phyloP scores from a whole-genome alignment of 225 moss, liverwort and hornwort species.

The Sphagnum contortum region DNA sequence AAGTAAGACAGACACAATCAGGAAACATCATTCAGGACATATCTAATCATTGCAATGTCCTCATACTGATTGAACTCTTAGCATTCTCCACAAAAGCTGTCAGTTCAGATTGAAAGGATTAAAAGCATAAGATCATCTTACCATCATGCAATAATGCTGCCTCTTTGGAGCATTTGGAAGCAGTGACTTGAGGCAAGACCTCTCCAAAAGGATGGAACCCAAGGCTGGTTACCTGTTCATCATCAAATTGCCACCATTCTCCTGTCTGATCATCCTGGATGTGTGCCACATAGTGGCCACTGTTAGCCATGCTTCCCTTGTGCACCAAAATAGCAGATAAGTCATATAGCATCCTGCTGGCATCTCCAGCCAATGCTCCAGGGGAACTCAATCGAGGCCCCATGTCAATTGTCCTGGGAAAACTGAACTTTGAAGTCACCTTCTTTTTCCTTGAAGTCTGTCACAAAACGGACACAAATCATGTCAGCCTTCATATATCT shows the following conservation, averaged over 20 bases:
- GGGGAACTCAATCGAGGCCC: conserved; percentile 52
- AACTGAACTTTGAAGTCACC: conserved; percentile 93
- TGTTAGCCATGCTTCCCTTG: conserved; percentile 96
- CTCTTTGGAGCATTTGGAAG: conserved; percentile 15
- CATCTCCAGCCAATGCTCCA: conserved; percentile 21
- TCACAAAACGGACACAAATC: conserved; percentile 1
- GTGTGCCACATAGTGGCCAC: conserved; percentile 98
- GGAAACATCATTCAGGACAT: too few relatives aligned
- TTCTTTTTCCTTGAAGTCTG: conserved; percentile 99
- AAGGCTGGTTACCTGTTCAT: conserved; percentile 90
- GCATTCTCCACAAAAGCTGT: too few relatives aligned
- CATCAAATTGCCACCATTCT: conserved; percentile 99
- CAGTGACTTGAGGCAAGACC: conserved; percentile 22
- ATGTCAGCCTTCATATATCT: too few relatives aligned
- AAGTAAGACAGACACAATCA: too few relatives aligned
- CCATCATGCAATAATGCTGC: too few relatives aligned
- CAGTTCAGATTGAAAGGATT: too few relatives aligned
- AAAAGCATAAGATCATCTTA: too few relatives aligned
- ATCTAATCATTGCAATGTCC: too few relatives aligned
- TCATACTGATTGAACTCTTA: too few relatives aligned
- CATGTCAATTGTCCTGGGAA: conserved; percentile 87
- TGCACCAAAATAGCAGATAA: conserved; percentile 92
- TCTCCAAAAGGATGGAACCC: conserved; percentile 97
- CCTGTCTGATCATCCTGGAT: conserved; percentile 85
- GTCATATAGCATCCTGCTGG: conserved; percentile 48